Evolutionary conservation across 2,329 filamentous ascomycete species (phyloP), one percentile per base, ranked within the genome.

Genomic region (Xylariaceae sp.): DNA sequence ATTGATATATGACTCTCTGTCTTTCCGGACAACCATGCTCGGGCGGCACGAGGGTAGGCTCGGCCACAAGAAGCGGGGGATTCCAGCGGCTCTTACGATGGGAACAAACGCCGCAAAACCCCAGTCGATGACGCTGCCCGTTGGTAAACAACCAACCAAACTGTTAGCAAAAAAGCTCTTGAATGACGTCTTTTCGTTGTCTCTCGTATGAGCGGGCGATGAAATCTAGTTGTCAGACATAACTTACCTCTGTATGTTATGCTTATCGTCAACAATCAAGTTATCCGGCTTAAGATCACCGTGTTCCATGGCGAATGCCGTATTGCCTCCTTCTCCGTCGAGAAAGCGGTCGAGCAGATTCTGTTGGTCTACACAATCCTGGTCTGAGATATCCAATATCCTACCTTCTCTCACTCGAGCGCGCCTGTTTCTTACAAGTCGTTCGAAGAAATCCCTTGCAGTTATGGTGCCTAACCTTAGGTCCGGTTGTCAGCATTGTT

Each of bases 91-190:
- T 38, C 36, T 38, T 27, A 14, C n/a, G 13, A 38, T 27, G n/a
- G 36, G 36, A 17, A 38, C 28, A 4, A 38, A 38, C 36, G 36
- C 18, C 19, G 29, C 36, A 32, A 32, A 38, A 7, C 19, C 28
- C 36, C 36, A 32, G 21, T 38, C 36, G 13, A 38, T 38, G 5
- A 38, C 13, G 32, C 36, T 32, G 4, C n/a, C n/a, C n/a, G n/a
- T n/a, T n/a, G n/a, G n/a, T n/a, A n/a, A n/a, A n/a, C n/a, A n/a
- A n/a, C n/a, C n/a, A n/a, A n/a, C n/a, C n/a, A n/a, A n/a, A n/a
- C n/a, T n/a, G n/a, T n/a, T n/a, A n/a, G n/a, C n/a, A n/a, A n/a
- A n/a, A n/a, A n/a, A n/a, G n/a, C n/a, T n/a, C n/a, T n/a, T n/a
- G n/a, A n/a, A n/a, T n/a, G n/a, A n/a, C n/a, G n/a, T n/a, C n/a